Evolutionary conservation across 2,329 filamentous ascomycete genomes (phyloP), one percentile per base, ranked within the genome.

Genomic region (Nannizziopsis arthrosporioides): DNA sequence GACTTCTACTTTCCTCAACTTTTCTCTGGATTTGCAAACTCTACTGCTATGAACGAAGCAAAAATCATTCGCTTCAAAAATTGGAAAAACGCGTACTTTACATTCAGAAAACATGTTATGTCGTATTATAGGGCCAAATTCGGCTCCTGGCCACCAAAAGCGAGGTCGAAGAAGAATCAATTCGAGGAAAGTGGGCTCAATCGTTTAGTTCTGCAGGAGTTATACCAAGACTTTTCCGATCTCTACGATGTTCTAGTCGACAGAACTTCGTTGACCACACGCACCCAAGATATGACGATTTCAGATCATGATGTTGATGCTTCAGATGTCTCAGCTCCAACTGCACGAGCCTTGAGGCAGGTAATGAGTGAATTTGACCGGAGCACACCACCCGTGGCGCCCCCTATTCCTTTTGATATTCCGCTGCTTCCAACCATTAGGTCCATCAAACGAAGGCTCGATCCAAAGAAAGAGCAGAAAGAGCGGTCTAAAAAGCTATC

Each of bases 231-330:
- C 62, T 78, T 95, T 59, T 85, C 85, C 56, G 78, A 81, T 35
- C 71, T 96, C 12, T 96, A 96, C 65, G 89, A 96, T 60, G 72
- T 94, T 50, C 69, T 94, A 11, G 92, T 87, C 4, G 87, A 96
- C 63, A 81, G 88, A 18, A 77, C 76, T 19, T 76, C 79, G 31
- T 65, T 93, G 27, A 95, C 90, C 0, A 85, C 85, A 1, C 80
- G 90, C 50, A 82, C 82, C 1, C 80, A 82, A 22, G 84, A 89
- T 57, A 78, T 84, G 55, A 73, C 73, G 5, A 70, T 76, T 4
- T 68, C 72, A 14, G 72, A 78, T 73, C 31, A 45, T 1, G 75
- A 76, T 15, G 69, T 68, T 7, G 69, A 71, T 9, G 63, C 70
- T 2, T 66, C 70, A 10, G 68, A 70, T 41, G 55, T 63, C 3